A percentile compares a stretch with the other conserved stretches of the same genome.
Evolutionary conservation across 306 rosid genomes (phyloP).

Genomic region (Acacia melanoxylon): DNA sequence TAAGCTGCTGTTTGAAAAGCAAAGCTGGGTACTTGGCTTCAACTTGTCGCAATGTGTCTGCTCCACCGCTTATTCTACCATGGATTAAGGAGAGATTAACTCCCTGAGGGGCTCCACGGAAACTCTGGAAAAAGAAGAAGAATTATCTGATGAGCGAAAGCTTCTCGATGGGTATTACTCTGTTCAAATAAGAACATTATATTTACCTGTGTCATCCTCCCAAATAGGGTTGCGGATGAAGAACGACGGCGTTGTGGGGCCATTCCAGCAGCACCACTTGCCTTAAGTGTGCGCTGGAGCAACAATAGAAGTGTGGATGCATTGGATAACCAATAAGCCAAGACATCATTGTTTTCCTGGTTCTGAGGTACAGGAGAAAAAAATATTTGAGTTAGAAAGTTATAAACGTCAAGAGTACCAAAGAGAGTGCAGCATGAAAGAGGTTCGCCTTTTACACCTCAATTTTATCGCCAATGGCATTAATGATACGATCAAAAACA

Average conservation of each 20-base stretch:
- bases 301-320: conserved; percentile 59
- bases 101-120: conserved; percentile 55
- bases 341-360: conserved; percentile 56
- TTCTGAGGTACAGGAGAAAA: conserved; percentile 47
- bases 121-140: conserved; percentile 37
- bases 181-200: conserved; percentile 30
- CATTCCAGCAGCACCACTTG: conserved; percentile 66
- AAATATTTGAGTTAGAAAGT: conserved; percentile 34
- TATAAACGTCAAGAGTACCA: not conserved
- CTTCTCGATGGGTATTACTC: conserved; percentile 6
- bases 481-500: conserved; percentile 57
- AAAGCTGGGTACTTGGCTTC: conserved; percentile 96
- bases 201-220: conserved; percentile 61
- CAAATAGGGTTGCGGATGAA: conserved; percentile 54
- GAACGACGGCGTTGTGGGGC: conserved; percentile 56
- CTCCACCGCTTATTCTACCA: conserved; percentile 58
- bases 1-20: conserved; percentile 95
- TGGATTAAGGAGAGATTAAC: conserved; percentile 46
- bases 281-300: conserved; percentile 62
- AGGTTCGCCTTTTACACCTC: conserved; percentile 48
- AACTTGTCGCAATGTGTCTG: conserved; percentile 84
- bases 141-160: conserved; percentile 29
- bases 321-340: conserved; percentile 66
- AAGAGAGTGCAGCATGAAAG: conserved; percentile 19
- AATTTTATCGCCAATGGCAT: conserved; percentile 52